These are phyloP conservation scores for Ophiosphaerella herpotricha DNA, from an alignment of 2,329 filamentous ascomycete genomes.

Conservation along the genomic window DNA sequence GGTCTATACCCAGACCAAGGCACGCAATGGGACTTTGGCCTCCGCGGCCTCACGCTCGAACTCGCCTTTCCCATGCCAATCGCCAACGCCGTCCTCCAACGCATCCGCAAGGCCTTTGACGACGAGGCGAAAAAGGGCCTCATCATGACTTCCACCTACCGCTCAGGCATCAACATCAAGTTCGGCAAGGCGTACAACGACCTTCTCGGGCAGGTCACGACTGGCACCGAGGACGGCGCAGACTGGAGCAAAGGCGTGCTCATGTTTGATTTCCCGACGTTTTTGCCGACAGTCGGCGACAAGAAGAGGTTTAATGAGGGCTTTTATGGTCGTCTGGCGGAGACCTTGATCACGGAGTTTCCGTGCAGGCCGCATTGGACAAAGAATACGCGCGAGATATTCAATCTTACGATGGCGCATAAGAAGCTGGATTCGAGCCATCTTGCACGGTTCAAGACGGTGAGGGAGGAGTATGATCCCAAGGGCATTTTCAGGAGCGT, in stretches of 20 bases:
- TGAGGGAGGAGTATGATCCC: slow-evolving; percentile 56
- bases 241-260: slow-evolving; percentile 58
- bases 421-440: slow-evolving; percentile 56
- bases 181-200: slow-evolving; percentile 57
- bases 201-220: slow-evolving; percentile 56
- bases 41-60: slow-evolving; percentile 57
- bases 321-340: slow-evolving; percentile 56
- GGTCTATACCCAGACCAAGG: slow-evolving; percentile 55
- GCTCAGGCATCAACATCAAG: slow-evolving; percentile 60
- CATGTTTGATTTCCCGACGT: slow-evolving; percentile 61
- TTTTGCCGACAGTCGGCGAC: slow-evolving; percentile 53
- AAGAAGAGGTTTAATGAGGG: slow-evolving; percentile 55
- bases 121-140: slow-evolving; percentile 51
- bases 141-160: slow-evolving; percentile 57
- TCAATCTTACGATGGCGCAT: slow-evolving; percentile 44
- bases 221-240: slow-evolving; percentile 53
- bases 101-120: slow-evolving; percentile 56
- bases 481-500: slow-evolving; percentile 55
- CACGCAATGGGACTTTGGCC: slow-evolving; percentile 57
- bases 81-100: slow-evolving; percentile 56
- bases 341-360: slow-evolving; percentile 56
- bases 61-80: slow-evolving; percentile 58
- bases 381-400: slow-evolving; percentile 58
- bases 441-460: slow-evolving; percentile 54
- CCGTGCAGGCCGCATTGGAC: slow-evolving; percentile 60